Percentiles rank a stretch among this genome's conserved stretches.
Evolutionary conservation across 2,329 filamentous ascomycete genomes (phyloP).

Genomic region (Esteya vermicola): DNA sequence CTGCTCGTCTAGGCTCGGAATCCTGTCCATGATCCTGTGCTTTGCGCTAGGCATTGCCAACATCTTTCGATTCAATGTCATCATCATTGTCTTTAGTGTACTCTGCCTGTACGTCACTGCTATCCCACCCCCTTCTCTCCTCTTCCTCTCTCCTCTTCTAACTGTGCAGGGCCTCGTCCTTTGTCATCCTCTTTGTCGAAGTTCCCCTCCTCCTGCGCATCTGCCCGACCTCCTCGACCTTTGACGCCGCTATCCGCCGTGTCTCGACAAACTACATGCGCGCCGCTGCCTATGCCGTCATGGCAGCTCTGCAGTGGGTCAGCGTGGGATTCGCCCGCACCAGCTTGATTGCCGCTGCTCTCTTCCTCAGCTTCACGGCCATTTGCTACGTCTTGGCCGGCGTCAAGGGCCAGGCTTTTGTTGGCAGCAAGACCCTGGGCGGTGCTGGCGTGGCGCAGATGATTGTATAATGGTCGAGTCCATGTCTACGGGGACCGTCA

Average conservation of each 20-base stretch:
- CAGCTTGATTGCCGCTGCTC: conserved; percentile 72
- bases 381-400: conserved; percentile 70
- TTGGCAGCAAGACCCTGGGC: conserved; percentile 90
- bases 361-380: conserved; percentile 64
- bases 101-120: conserved; percentile 34
- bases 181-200: conserved; percentile 73
- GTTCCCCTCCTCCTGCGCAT: conserved; percentile 92
- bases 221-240: conserved; percentile 83
- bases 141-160: not conserved
- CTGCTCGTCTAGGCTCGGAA: conserved; percentile 42
- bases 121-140: not conserved
- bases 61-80: conserved; percentile 40
- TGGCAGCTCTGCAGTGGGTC: conserved; percentile 75
- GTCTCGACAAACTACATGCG: conserved; percentile 97
- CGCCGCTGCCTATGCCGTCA: conserved; percentile 68
- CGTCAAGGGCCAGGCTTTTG: conserved; percentile 71
- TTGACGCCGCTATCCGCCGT: conserved; percentile 78
- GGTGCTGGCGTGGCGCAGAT: conserved; percentile 91
- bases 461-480: conserved; percentile 59
- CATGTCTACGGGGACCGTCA: not conserved
- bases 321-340: conserved; percentile 52
- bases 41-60: conserved; percentile 55
- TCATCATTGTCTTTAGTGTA: conserved; percentile 37
- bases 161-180: conserved; percentile 44
- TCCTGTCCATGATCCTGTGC: conserved; percentile 57